phyloP scores from a whole-genome alignment of 169 alveolate genomes.

The Eimeria nieschulzi region DNA sequence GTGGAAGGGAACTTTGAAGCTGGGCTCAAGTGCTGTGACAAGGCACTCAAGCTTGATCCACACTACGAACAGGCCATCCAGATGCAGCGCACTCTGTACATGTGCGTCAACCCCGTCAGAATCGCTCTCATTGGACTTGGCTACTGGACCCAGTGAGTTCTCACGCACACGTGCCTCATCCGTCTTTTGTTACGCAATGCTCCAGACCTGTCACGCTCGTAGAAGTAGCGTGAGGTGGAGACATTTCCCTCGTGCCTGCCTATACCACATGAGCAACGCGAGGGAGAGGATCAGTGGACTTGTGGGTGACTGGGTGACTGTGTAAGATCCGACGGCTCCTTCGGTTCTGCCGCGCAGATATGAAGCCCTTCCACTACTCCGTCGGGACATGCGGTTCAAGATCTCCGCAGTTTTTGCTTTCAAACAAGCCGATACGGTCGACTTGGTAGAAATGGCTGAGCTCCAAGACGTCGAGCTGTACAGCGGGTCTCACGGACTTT shows the following conservation, averaged over 20 bases:
- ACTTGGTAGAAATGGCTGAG: conserved; percentile 29
- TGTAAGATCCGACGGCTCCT: too few species aligned
- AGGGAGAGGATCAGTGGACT: not conserved
- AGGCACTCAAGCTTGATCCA: conserved; percentile 67
- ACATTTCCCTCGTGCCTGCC: too few species aligned
- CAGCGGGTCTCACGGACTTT: conserved; percentile 62
- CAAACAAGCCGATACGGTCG: conserved; percentile 44
- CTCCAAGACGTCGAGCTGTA: conserved; percentile 42
- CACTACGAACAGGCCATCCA: conserved; percentile 57
- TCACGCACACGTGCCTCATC: not conserved
- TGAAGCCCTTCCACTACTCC: conserved; percentile 71
- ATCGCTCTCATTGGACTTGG: conserved; percentile 71
- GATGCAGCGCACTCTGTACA: conserved; percentile 66
- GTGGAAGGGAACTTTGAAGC: conserved; percentile 64
- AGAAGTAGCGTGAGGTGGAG: too few species aligned
- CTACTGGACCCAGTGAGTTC: conserved; percentile 70
- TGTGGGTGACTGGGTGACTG: too few species aligned
- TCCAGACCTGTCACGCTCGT: too few species aligned
- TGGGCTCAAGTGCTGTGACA: conserved; percentile 50
- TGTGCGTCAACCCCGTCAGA: conserved; percentile 60
- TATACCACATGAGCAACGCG: too few species aligned
- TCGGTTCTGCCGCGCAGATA: not conserved
- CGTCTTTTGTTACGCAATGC: too few species aligned
- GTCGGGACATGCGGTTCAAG: conserved; percentile 69
- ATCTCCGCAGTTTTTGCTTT: conserved; percentile 62